phyloP scores from a whole-genome alignment of 805 yeast genomes.

The Yarrowia sp. region DNA sequence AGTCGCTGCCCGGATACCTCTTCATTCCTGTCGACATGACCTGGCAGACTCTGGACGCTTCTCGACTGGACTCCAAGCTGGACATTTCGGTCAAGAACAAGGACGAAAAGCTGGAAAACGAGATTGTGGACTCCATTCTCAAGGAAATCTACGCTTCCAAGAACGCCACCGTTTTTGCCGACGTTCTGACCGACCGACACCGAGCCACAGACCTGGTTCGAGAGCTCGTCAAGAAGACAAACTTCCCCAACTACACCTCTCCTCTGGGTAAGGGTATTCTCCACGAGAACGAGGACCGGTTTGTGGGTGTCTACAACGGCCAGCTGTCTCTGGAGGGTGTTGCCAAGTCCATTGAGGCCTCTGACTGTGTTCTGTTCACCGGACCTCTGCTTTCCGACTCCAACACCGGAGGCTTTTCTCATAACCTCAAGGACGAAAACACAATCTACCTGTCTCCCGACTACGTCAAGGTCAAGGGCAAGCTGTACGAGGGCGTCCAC shows the following conservation, averaged over 20 bases:
- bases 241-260: conserved; percentile 57
- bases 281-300: conserved; percentile 64
- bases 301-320: conserved; percentile 73
- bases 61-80: conserved; percentile 41
- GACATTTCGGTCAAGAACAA: conserved; percentile 35
- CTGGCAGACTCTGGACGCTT: conserved; percentile 38
- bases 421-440: conserved; percentile 44
- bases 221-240: conserved; percentile 48
- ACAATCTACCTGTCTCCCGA: conserved; percentile 53
- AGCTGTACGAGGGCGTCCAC: conserved; percentile 42
- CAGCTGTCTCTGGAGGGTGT: conserved; percentile 49
- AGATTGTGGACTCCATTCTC: conserved; percentile 47
- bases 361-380: conserved; percentile 67
- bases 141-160: conserved; percentile 49
- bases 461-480: conserved; percentile 48
- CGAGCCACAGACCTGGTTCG: conserved; percentile 45
- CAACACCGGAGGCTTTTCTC: conserved; percentile 63
- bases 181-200: conserved; percentile 64
- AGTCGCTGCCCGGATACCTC: conserved; percentile 77
- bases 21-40: conserved; percentile 70
- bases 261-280: conserved; percentile 68
- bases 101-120: conserved; percentile 34
- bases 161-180: conserved; percentile 67
- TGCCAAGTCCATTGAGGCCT: conserved; percentile 46
- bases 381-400: conserved; percentile 69